Base-by-base conservation (phyloP, 2,329 filamentous ascomycete species). In the Chaetomiaceae sp. region DNA sequence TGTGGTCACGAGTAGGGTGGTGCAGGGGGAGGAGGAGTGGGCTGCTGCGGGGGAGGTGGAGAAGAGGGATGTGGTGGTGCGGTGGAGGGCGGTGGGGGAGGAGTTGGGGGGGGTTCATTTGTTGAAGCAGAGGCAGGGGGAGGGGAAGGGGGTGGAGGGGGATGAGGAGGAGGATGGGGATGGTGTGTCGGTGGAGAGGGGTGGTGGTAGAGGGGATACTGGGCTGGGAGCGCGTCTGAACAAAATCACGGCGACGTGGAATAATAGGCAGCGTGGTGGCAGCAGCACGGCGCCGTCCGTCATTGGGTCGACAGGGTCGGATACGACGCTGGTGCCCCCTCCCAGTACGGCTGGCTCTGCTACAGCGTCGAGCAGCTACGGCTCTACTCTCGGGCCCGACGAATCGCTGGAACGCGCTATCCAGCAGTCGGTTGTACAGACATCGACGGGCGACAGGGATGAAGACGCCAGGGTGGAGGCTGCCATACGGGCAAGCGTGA, bases 351-450 rank as follows among this genome's bases (percentile, higher is more conserved):
- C 39, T 18, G 47, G 29, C 27, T 51, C 46, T n/a, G n/a, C n/a
- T n/a, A n/a, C n/a, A 1, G 33, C 43, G 15, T 32, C 50, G 17
- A 42, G 36, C 15, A 8, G 12, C 20, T 36, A 15, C 20, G 61
- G 12, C 20, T 33, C 18, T 20, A 61, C 42, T 8, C 29, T 41
- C 36, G 42, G 48, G 6, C 51, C 76, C n/a, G 71, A 78, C 27
- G 71, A 73, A 2, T 83, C 85, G 47, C 75, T 88, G 34, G 86
- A 91, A 60, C 70, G 75, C 34, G 86, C 86, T 1, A 91, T 93
- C 48, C 75, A 74, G 43, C 71, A 72, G 10, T 86, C 84, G 1
- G 83, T 93, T 1, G 68, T 70, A 7, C 76, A 84, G 59, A 88
- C 85, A 0, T 89, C 85, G 0, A 73, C 69, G 1, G 86, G 87